These are phyloP conservation scores for Kockovaella imperatae DNA, from an alignment of 768 basidiomycete species.

Conservation along the genomic window DNA sequence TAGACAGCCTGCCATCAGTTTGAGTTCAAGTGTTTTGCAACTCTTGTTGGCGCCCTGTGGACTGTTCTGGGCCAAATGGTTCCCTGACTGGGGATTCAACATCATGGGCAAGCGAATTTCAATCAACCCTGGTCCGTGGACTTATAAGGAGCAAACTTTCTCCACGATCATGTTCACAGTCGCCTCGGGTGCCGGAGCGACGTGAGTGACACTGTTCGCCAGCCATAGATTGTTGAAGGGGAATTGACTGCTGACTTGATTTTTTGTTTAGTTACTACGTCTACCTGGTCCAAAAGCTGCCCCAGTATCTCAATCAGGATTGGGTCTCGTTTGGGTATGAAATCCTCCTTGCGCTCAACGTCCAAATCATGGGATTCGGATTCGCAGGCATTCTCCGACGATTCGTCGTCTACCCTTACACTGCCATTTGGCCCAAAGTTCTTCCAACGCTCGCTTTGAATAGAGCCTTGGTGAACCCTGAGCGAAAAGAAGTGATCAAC, in stretches of 20 bases:
- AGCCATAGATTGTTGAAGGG: too few relatives aligned
- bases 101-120: not conserved
- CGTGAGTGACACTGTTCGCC: not conserved
- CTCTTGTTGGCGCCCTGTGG: conserved; percentile 55
- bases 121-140: conserved; percentile 21
- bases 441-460: conserved; percentile 4
- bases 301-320: conserved; percentile 21
- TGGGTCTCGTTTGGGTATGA: conserved; percentile 28
- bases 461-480: conserved; percentile 32
- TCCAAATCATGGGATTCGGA: conserved; percentile 84
- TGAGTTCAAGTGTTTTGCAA: conserved; percentile 71
- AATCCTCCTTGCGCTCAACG: conserved; percentile 62
- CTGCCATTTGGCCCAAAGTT: conserved; percentile 1
- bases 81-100: conserved; percentile 56
- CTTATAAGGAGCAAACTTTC: conserved; percentile 24
- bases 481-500: conserved; percentile 54
- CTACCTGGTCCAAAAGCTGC: conserved; percentile 16
- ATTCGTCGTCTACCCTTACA: conserved; percentile 84
- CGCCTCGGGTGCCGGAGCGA: conserved; percentile 10
- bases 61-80: conserved; percentile 54
- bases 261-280: conserved; percentile 45
- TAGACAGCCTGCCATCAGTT: conserved; percentile 71
- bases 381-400: conserved; percentile 80
- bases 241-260: too few relatives aligned
- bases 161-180: conserved; percentile 32